Evolutionary conservation across 2,329 filamentous ascomycete genomes (phyloP).

Genomic region (Talaromyces sp.): DNA sequence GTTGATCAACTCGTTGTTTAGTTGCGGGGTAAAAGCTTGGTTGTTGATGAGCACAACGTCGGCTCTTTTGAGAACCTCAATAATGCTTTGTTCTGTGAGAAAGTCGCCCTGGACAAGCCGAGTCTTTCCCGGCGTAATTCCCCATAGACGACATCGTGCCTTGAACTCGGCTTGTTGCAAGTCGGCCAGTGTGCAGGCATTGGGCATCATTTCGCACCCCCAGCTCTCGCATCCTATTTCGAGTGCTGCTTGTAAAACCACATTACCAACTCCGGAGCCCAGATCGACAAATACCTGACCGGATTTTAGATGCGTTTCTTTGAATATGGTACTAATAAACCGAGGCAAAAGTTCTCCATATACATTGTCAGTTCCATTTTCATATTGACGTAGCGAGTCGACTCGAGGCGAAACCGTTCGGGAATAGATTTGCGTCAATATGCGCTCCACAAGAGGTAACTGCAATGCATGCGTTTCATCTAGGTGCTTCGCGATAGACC

Average conservation of each 20-base stretch:
- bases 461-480: slow-evolving; percentile 66
- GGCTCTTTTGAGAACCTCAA: slow-evolving; percentile 71
- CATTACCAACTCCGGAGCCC: slow-evolving; percentile 93
- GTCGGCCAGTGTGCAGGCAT: slow-evolving; percentile 77
- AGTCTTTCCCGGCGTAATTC: slow-evolving; percentile 74
- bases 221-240: slow-evolving; percentile 92
- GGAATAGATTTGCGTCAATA: slow-evolving; percentile 83
- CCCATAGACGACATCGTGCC: slow-evolving; percentile 86
- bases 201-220: slow-evolving; percentile 95
- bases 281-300: slow-evolving; percentile 89
- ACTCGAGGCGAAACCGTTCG: slow-evolving; percentile 89
- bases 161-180: slow-evolving; percentile 78
- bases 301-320: slow-evolving; percentile 72
- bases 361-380: slow-evolving; percentile 86
- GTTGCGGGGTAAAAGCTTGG: slow-evolving; percentile 83
- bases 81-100: slow-evolving; percentile 66
- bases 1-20: slow-evolving; percentile 80
- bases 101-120: slow-evolving; percentile 81
- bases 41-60: slow-evolving; percentile 99
- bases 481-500: slow-evolving; percentile 69
- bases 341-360: slow-evolving; percentile 89
- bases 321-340: slow-evolving; percentile 79
- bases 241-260: slow-evolving; percentile 87
- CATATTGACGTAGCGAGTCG: slow-evolving; percentile 76
- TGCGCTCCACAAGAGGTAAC: slow-evolving; percentile 70